phyloP scores from a whole-genome alignment of 108 stramenopile species.

The Nitzschia inconspicua region DNA sequence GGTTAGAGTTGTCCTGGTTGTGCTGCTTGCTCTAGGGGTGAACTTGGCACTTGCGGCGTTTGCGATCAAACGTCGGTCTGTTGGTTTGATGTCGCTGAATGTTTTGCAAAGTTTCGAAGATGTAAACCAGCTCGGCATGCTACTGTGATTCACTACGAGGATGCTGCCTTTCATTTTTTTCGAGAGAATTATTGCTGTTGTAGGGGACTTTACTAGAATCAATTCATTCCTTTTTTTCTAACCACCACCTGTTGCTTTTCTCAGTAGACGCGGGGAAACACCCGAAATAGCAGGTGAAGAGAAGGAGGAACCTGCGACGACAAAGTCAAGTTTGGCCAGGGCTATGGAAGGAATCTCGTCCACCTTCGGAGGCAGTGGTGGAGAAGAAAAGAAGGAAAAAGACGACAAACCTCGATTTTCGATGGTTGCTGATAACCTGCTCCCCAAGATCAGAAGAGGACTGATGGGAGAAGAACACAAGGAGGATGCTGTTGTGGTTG shows the following conservation, averaged over 20 bases:
- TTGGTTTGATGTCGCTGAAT: not conserved
- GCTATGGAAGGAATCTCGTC: slow-evolving; percentile 30
- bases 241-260: not conserved
- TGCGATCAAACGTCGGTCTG: slow-evolving; percentile 15
- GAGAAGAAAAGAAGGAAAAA: slow-evolving; percentile 20
- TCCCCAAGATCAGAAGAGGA: slow-evolving; percentile 83
- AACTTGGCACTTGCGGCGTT: slow-evolving; percentile 18
- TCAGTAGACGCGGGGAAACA: slow-evolving; percentile 6
- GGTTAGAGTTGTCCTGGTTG: slow-evolving; percentile 20
- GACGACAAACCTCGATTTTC: not conserved
- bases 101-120: slow-evolving; percentile 1
- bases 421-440: slow-evolving; percentile 24
- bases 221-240: not conserved
- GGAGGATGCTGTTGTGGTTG: slow-evolving; percentile 67
- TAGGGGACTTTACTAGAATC: not conserved
- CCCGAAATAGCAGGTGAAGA: slow-evolving; percentile 23
- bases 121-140: not conserved
- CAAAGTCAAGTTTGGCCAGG: slow-evolving; percentile 26
- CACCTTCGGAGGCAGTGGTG: slow-evolving; percentile 21
- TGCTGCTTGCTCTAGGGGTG: slow-evolving; percentile 8
- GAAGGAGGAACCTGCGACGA: slow-evolving; percentile 11
- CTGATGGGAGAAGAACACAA: slow-evolving; percentile 47
- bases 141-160: not conserved
- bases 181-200: not conserved
- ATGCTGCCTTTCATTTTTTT: not conserved